Base-by-base conservation (phyloP, 192 early-diverging fungal genomes). In the Irineochytrium annulatum region DNA sequence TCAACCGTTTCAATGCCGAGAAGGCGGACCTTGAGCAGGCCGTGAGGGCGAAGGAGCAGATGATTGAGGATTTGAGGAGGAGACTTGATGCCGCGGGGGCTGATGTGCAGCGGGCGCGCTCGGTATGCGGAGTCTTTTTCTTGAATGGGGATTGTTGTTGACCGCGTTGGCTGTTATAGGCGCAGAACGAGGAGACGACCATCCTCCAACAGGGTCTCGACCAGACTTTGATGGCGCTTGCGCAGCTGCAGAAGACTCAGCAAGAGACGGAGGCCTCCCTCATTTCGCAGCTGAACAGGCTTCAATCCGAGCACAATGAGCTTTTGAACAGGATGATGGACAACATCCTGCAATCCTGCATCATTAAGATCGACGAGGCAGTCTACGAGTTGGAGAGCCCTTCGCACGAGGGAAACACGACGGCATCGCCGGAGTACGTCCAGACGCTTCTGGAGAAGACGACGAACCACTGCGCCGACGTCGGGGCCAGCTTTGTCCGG, bases 391-490 rank as follows among this genome's bases (percentile, higher is more conserved):
- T 95, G 19, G 90, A 91, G 63, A 77, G 85, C 28, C 86, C 92
- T 19, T 80, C 86, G 17, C 86, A 89, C 48, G 79, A 84, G 35
- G 91, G 92, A 22, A 95, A 95, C 70, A 81, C 86, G 59, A 90
- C 91, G 13, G 85, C 90, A 0, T 91, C 93, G 0, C 89, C 92
- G 3, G 92, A 95, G 72, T 93, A 93, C 66, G 89, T 89, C 14
- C 77, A 96, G 34, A 89, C 92, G 2, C 89, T 94, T 68, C 83
- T 96, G 58, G 95, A 98, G 71, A 89, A 89, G 59, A 86, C 85
- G 13, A 71, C 73, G 51, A 61, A 66, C 16, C 22, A 37, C 22
- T 82, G 75, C 39, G 51, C 52, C 6, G 81, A 83, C 57, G 76
- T 83, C 30, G 72, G 69, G 0, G 61, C 35, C 14, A 67, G 63